A percentile compares a stretch with the other conserved stretches of the same genome.
These are phyloP conservation scores for Rhodomyrtus psidioides DNA, from an alignment of 441 rosid genomes.

Conservation along the genomic window DNA sequence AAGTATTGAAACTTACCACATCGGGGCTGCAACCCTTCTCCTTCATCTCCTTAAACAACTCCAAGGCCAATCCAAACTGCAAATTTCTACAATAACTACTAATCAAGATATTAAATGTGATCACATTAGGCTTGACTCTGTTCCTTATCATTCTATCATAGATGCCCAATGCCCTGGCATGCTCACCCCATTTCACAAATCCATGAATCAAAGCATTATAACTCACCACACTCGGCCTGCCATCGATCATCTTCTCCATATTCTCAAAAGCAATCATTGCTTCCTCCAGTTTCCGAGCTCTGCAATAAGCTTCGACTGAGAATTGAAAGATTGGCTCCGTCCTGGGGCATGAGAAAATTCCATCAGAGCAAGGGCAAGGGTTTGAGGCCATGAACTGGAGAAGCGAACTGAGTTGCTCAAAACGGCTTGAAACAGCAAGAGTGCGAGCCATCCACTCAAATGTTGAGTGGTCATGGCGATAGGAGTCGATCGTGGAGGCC, in stretches of 20 bases:
- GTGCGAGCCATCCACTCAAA: constrained; percentile 73
- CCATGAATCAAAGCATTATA: constrained; percentile 70
- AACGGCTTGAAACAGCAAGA: constrained; percentile 57
- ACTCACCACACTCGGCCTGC: constrained; percentile 36
- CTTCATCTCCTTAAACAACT: constrained; percentile 68
- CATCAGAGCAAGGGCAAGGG: constrained; percentile 77
- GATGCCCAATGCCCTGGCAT: constrained; percentile 38
- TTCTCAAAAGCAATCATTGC: constrained; percentile 46
- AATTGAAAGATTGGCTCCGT: constrained; percentile 52
- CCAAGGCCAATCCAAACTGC: constrained; percentile 46
- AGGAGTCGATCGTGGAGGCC: constrained; percentile 68
- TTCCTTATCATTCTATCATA: constrained; percentile 55
- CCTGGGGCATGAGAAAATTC: constrained; percentile 78
- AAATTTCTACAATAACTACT: constrained; percentile 50
- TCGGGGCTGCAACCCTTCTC: constrained; percentile 64
- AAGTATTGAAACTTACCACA: constrained; percentile 75
- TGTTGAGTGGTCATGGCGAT: constrained; percentile 74
- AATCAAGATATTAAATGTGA: constrained; percentile 64
- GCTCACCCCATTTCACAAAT: constrained; percentile 39
- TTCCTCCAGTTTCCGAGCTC: constrained; percentile 47
- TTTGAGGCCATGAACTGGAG: constrained; percentile 49
- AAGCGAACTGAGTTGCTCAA: constrained; percentile 39
- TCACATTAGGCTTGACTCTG: constrained; percentile 60
- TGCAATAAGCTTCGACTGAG: constrained; percentile 45
- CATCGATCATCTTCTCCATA: constrained; percentile 71